These are phyloP conservation scores for Pichia sporocuriosa DNA, from an alignment of 805 yeast species.

Conservation along the genomic window DNA sequence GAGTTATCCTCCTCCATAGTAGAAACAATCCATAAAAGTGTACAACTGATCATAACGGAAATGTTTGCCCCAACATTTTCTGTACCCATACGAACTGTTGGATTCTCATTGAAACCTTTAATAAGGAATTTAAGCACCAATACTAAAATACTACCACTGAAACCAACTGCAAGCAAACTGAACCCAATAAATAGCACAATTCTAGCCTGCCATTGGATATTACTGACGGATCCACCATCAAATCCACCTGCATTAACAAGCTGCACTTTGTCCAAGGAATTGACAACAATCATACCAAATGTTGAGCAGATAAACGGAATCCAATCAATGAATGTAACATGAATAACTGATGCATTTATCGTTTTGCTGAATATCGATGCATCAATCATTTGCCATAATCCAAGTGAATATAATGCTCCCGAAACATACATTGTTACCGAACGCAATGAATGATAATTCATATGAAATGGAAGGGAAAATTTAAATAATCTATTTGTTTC, in stretches of 20 bases:
- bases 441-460: slow-evolving; percentile 52
- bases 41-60: slow-evolving; percentile 81
- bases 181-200: slow-evolving; percentile 87
- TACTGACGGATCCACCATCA: slow-evolving; percentile 27
- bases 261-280: slow-evolving; percentile 60
- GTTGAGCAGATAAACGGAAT: slow-evolving; percentile 85
- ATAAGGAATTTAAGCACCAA: slow-evolving; percentile 77
- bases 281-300: slow-evolving; percentile 80
- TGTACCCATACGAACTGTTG: slow-evolving; percentile 91
- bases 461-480: slow-evolving; percentile 62
- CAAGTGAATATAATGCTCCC: slow-evolving; percentile 74
- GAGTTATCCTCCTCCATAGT: slow-evolving; percentile 95
- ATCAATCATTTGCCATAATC: slow-evolving; percentile 85
- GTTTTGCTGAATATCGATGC: slow-evolving; percentile 82
- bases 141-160: slow-evolving; percentile 87
- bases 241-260: slow-evolving; percentile 19
- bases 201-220: slow-evolving; percentile 87
- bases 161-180: slow-evolving; percentile 86
- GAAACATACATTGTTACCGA: slow-evolving; percentile 71
- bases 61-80: slow-evolving; percentile 78
- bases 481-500: slow-evolving; percentile 52
- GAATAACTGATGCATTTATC: slow-evolving; percentile 78
- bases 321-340: slow-evolving; percentile 93
- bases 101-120: slow-evolving; percentile 66
- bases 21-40: slow-evolving; percentile 87